Evolutionary conservation across 1,284 basidiomycete species (phyloP).

Genomic region (Cutaneotrichosporon cyanovorans): DNA sequence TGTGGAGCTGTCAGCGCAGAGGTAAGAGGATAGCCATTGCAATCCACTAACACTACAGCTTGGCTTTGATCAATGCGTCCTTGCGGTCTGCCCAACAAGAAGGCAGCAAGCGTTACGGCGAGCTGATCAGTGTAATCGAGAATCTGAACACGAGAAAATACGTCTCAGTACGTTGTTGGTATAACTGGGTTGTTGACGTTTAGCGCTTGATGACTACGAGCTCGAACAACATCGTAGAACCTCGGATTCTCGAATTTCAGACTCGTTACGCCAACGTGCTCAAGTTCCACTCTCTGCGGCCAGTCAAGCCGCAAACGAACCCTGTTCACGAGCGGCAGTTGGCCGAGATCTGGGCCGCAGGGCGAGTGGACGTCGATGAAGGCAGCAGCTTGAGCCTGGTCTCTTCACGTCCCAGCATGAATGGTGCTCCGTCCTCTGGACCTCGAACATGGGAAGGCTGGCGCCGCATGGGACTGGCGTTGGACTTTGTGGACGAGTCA

Average conservation of each 20-base stretch:
- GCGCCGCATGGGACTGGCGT: slow-evolving; percentile 47
- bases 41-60: slow-evolving; percentile 47
- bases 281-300: slow-evolving; percentile 68
- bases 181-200: neutral
- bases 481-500: slow-evolving; percentile 52
- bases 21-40: slow-evolving; percentile 49
- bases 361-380: slow-evolving; percentile 22
- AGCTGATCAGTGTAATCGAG: slow-evolving; percentile 52
- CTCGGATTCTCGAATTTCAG: slow-evolving; percentile 82
- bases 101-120: slow-evolving; percentile 28
- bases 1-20: slow-evolving; percentile 73
- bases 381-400: slow-evolving; percentile 1
- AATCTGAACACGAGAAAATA: slow-evolving; percentile 71
- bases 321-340: slow-evolving; percentile 58
- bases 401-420: slow-evolving; percentile 34
- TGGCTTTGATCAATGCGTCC: slow-evolving; percentile 79
- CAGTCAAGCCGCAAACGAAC: slow-evolving; percentile 63
- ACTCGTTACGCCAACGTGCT: slow-evolving; percentile 75
- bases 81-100: slow-evolving; percentile 35
- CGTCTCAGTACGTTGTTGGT: slow-evolving; percentile 61
- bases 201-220: slow-evolving; percentile 70
- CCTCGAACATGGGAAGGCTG: slow-evolving; percentile 39
- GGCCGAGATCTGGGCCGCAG: slow-evolving; percentile 63
- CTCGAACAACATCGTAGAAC: slow-evolving; percentile 71
- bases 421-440: slow-evolving; percentile 9